Percentiles rank a stretch among this genome's conserved stretches.
These are phyloP conservation scores for Cucurbita pepo DNA, from an alignment of 306 rosid genomes.

Conservation along the genomic window DNA sequence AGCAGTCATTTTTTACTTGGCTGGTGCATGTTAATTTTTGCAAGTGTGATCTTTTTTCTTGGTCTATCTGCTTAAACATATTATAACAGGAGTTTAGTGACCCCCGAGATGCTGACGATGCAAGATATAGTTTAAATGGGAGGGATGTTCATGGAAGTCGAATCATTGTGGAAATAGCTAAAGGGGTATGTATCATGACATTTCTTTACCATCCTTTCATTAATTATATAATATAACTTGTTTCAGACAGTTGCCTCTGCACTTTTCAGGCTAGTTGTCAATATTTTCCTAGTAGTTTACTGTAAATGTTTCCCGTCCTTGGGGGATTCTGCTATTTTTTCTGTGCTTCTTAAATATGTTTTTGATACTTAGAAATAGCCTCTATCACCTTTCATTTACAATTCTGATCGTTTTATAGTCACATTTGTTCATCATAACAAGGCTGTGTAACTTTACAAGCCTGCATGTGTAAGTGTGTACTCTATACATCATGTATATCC, in stretches of 20 bases:
- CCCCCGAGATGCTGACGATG: constrained; percentile 38
- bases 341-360: background rate
- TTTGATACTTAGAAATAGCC: too few species aligned
- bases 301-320: background rate
- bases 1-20: background rate
- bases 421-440: background rate
- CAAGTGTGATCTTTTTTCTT: constrained; percentile 2
- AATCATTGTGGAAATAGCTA: constrained; percentile 28
- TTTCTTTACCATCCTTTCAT: background rate
- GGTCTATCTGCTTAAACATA: background rate
- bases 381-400: background rate
- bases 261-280: background rate
- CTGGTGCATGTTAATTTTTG: background rate
- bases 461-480: too few species aligned
- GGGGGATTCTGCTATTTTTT: too few species aligned
- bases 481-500: background rate
- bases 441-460: background rate
- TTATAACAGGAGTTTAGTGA: constrained; percentile 8
- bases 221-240: background rate
- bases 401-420: background rate
- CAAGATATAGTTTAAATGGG: constrained; percentile 32
- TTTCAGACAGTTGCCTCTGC: background rate
- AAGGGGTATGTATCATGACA: constrained; percentile 22
- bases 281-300: background rate
- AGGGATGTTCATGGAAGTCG: constrained; percentile 33